Evolutionary conservation across 768 basidiomycete genomes (phyloP).

Genomic region (Tubosaeta brunneosetosa): DNA sequence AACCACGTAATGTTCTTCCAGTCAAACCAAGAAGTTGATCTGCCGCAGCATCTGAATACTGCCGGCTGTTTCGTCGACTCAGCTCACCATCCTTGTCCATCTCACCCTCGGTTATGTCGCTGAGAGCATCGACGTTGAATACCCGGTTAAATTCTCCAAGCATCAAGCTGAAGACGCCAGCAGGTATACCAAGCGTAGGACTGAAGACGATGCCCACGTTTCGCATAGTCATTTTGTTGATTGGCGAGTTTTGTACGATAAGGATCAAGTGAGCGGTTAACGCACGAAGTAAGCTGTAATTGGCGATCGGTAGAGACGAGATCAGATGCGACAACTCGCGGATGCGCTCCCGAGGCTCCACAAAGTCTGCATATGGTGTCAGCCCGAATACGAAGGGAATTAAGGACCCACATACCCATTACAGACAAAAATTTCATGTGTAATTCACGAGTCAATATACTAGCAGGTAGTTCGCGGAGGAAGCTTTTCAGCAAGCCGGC

Average conservation of each 20-base stretch:
- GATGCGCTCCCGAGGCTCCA: slow-evolving; percentile 84
- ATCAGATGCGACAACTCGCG: slow-evolving; percentile 83
- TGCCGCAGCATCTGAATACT: slow-evolving; percentile 79
- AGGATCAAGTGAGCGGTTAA: slow-evolving; percentile 92
- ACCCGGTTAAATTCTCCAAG: slow-evolving; percentile 90
- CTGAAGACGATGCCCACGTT: slow-evolving; percentile 99
- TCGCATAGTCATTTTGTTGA: slow-evolving; percentile 98
- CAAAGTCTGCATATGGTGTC: slow-evolving; percentile 59
- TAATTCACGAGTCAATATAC: slow-evolving; percentile 87
- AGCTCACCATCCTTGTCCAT: slow-evolving; percentile 35
- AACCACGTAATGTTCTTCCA: slow-evolving; percentile 64
- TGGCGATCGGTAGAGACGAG: slow-evolving; percentile 80
- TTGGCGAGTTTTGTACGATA: slow-evolving; percentile 82
- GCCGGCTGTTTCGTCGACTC: slow-evolving; percentile 73
- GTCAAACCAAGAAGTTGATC: slow-evolving; percentile 76
- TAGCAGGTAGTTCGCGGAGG: slow-evolving; percentile 88
- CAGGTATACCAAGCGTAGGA: slow-evolving; percentile 96
- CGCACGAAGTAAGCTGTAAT: slow-evolving; percentile 91
- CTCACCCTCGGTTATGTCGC: slow-evolving; percentile 20
- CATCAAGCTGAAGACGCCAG: slow-evolving; percentile 93
- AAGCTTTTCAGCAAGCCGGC: slow-evolving; percentile 92
- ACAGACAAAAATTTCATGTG: slow-evolving; percentile 89
- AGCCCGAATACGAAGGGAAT: slow-evolving; percentile 4
- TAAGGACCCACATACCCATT: slow-evolving; percentile 63
- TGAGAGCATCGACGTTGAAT: slow-evolving; percentile 68